Evolutionary conservation across 345 rosid genomes (phyloP).

Genomic region (Pugionium cornutum): DNA sequence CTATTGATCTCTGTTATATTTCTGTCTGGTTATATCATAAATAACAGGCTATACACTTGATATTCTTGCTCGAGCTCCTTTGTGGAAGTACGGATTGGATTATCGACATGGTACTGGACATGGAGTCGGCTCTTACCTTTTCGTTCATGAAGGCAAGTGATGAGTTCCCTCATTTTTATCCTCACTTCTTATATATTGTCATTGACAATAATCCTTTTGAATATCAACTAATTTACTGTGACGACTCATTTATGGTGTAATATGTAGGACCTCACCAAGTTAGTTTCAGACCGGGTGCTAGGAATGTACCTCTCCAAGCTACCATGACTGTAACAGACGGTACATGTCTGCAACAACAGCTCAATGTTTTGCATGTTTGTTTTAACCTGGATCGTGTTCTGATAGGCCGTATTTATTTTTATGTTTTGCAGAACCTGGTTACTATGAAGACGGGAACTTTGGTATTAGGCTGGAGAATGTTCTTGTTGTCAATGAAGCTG

Average conservation of each 20-base stretch:
- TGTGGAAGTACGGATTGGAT: constrained; percentile 94
- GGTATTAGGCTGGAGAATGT: constrained; percentile 98
- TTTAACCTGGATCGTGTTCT: constrained; percentile 1
- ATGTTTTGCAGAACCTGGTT: constrained; percentile 79
- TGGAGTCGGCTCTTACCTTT: constrained; percentile 94
- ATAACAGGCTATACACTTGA: constrained; percentile 78
- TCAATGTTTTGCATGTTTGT: constrained; percentile 31
- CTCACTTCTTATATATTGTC: too few species aligned
- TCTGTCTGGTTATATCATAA: constrained; percentile 1
- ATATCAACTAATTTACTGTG: neutral
- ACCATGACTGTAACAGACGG: constrained; percentile 99
- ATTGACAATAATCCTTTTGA: constrained; percentile 4
- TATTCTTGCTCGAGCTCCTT: constrained; percentile 86
- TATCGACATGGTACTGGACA: constrained; percentile 99
- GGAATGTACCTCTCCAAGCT: constrained; percentile 86
- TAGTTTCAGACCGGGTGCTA: constrained; percentile 82
- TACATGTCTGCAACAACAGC: too few species aligned
- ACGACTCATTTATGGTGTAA: constrained; percentile 17
- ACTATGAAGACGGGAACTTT: constrained; percentile 90
- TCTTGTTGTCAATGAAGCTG: constrained; percentile 68
- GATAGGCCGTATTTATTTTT: too few species aligned
- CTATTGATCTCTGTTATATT: neutral
- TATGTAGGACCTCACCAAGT: constrained; percentile 89
- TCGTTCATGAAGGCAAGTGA: constrained; percentile 88
- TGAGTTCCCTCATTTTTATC: constrained; percentile 18